Base-by-base conservation (phyloP, 176 grass and related monocot genomes). In the Oryza glaberrima region DNA sequence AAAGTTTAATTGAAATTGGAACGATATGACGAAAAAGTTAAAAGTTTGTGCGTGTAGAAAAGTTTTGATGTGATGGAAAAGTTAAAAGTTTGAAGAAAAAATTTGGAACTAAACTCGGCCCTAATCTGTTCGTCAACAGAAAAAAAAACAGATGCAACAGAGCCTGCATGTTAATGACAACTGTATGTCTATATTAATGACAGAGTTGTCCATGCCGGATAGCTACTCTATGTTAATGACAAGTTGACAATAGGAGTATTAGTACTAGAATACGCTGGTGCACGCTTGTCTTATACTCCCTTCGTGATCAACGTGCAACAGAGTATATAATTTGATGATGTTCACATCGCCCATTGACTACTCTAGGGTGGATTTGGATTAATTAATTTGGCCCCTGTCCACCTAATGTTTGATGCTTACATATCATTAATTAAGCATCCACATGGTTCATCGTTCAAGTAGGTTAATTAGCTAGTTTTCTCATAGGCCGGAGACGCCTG, bases 301-400 rank as follows among this genome's bases (percentile, higher is more conserved):
- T 32, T 63, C 40, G 35, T n/a, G 38, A 45, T 66, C 38, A 46
- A 65, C 58, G 76, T 78, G n/a, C 36, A 65, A 70, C 54, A 58
- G 1, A 58, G 19, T 58, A 58, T 58, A 46, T 46, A 72, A 23
- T 38, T 43, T 4, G 0, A 20, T 4, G 36, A 41, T 11, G 35
- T 22, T 43, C 19, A 4, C 36, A 43, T 19, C 67, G 20, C 40
- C 8, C 38, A n/a, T 70, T 70, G 68, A 70, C 16, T n/a, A 48
- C 14, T 19, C 23, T 0, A 3, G 47, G 3, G 3, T 45, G 11
- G 12, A 22, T 12, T 12, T 73, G 70, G 69, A 49, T 49, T 49
- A 49, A 49, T 49, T 14, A 15, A 52, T 12, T 32, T 52, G 46
- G 47, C 8, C 46, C 12, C 45, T 35, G 1, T 9, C 46, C 45